Percentiles rank a stretch among this genome's conserved stretches.
phyloP scores from a whole-genome alignment of 2,329 filamentous ascomycete species.

The Aspergillus cejpii region DNA sequence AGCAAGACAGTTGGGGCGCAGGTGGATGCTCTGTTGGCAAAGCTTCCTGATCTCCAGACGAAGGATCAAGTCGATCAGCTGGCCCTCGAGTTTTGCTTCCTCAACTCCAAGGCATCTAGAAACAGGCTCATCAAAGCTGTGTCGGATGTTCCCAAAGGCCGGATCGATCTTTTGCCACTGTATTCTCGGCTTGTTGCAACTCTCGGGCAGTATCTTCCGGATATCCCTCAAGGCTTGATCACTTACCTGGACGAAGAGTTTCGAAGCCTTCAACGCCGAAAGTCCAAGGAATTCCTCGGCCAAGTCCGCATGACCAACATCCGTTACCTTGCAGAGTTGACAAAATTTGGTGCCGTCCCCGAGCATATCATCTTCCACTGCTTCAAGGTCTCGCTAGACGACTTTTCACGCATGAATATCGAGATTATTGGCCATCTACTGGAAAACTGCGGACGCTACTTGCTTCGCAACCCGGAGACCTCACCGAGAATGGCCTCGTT shows the following conservation, averaged over 20 bases:
- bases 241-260: conserved; percentile 95
- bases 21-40: conserved; percentile 80
- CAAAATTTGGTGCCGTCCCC: conserved; percentile 95
- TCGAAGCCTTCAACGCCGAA: conserved; percentile 88
- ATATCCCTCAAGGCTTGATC: conserved; percentile 86
- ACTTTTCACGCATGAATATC: conserved; percentile 98
- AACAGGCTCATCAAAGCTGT: conserved; percentile 89
- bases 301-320: conserved; percentile 92
- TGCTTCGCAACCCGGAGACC: conserved; percentile 87
- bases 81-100: conserved; percentile 93
- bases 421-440: conserved; percentile 95
- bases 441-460: conserved; percentile 91
- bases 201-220: conserved; percentile 85
- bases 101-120: conserved; percentile 95
- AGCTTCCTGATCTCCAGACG: conserved; percentile 82
- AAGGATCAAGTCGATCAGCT: conserved; percentile 89
- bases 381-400: conserved; percentile 92
- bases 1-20: conserved; percentile 98
- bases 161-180: conserved; percentile 79
- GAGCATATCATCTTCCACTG: conserved; percentile 99
- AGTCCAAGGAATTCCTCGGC: conserved; percentile 94
- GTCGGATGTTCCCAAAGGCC: conserved; percentile 89
- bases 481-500: conserved; percentile 90
- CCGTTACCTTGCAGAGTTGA: conserved; percentile 93
- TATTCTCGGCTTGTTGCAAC: conserved; percentile 93